Conservation (phyloP, 2,329 filamentous ascomycete species). For the Phialocephala sp. region DNA sequence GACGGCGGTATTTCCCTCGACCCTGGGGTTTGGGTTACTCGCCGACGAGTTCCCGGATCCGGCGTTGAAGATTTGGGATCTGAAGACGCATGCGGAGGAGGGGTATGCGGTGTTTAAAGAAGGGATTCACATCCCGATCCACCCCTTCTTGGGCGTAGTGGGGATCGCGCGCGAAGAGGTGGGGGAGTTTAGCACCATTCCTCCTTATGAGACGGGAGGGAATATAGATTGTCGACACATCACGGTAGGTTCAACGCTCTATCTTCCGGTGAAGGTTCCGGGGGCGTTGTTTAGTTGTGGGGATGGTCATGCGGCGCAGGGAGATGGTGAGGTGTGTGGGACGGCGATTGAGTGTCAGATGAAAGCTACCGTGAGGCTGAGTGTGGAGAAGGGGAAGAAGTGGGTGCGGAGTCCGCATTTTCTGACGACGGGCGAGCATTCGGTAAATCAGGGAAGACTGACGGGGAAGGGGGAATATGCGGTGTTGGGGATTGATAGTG, state of each 20-base stretch:
- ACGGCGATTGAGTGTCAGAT: constrained; percentile 62
- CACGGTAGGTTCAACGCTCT: constrained; percentile 52
- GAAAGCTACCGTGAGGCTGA: constrained; percentile 54
- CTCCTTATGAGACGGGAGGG: constrained; percentile 57
- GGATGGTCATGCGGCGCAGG: constrained; percentile 60
- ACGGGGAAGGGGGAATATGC: constrained; percentile 51
- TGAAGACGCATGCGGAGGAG: constrained; percentile 43
- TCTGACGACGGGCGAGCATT: constrained; percentile 40
- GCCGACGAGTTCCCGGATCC: constrained; percentile 53
- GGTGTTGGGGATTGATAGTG: constrained; percentile 53
- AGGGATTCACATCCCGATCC: constrained; percentile 54
- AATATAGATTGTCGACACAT: constrained; percentile 60
- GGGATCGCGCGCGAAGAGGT: constrained; percentile 54
- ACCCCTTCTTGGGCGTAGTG: constrained; percentile 59
- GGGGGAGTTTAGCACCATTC: constrained; percentile 55
- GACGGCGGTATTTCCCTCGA: constrained; percentile 56
- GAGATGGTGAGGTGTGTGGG: constrained; percentile 60
- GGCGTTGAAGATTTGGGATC: constrained; percentile 55
- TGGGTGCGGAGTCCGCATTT: constrained; percentile 57
- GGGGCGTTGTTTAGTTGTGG: constrained; percentile 60
- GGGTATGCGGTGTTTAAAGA: constrained; percentile 53
- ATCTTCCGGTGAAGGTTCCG: constrained; percentile 54
- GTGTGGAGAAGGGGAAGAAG: constrained; percentile 51
- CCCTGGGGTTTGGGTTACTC: constrained; percentile 55
- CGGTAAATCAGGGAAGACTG: constrained; percentile 33